These are phyloP conservation scores for Coemansia asiatica DNA, from an alignment of 192 early-diverging fungal genomes.

Conservation along the genomic window DNA sequence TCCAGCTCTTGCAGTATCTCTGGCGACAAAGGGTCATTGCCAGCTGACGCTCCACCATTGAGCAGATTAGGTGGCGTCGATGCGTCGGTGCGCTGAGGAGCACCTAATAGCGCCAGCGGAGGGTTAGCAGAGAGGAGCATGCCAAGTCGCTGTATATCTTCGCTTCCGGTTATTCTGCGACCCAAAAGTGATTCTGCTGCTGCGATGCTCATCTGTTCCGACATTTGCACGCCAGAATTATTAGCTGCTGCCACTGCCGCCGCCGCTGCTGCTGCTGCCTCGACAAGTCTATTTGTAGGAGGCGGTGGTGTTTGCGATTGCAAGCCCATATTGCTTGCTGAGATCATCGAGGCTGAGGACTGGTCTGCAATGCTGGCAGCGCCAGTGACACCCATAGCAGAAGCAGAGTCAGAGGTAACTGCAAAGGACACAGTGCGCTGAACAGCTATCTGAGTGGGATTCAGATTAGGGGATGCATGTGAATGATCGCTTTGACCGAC, in stretches of 20 bases:
- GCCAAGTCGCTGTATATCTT: not conserved
- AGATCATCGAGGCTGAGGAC: not conserved
- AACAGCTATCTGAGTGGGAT: not conserved
- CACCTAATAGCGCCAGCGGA: not conserved
- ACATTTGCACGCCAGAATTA: not conserved
- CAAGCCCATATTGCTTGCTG: not conserved
- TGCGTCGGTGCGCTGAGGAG: conserved; percentile 5
- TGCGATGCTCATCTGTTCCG: not conserved
- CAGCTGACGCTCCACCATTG: conserved; percentile 1
- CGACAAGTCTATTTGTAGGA: not conserved
- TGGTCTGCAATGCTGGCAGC: not conserved
- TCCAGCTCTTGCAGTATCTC: conserved; percentile 30
- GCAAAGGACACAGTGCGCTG: conserved; percentile 5
- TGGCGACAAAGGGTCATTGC: conserved; percentile 10
- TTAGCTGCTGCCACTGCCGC: not conserved
- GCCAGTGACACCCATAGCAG: not conserved
- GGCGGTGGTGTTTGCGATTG: conserved; percentile 6
- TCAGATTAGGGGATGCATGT: not conserved
- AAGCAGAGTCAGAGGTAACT: not conserved
- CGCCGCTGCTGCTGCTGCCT: not conserved
- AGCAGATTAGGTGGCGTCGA: not conserved
- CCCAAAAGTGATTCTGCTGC: conserved; percentile 12
- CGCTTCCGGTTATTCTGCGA: conserved; percentile 4
- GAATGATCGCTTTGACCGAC: not conserved
- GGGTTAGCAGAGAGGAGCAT: not conserved